Base-by-base conservation (phyloP, 768 basidiomycete species). In the Boletus rubropictus region DNA sequence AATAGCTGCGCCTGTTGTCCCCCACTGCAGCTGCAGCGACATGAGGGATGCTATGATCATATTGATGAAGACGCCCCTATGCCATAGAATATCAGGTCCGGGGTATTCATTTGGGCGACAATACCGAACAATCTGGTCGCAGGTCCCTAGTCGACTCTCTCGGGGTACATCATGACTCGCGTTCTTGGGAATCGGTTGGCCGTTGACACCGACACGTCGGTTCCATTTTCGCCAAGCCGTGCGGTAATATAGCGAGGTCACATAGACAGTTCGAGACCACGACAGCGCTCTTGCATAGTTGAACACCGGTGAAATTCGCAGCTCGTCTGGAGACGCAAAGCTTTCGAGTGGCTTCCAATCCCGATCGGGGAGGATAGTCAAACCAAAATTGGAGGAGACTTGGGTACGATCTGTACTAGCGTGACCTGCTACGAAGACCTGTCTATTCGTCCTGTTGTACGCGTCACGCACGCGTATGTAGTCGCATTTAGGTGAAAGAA, bases 401-500 rank as follows among this genome's bases (percentile, higher is more conserved):
- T 9, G 29, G 11, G 33, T 43, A 31, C 53, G 25, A 8, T 24
- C 8, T n/a, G 37, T 31, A 7, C 5, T 18, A n/a, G n/a, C n/a
- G 5, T 39, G 39, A 14, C 39, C 24, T 14, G 37, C 40, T 7
- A 31, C 44, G 14, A 47, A 47, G 1, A 21, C 49, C 4, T 21
- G 14, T 14, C 29, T 7, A 31, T 31, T 31, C 6, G 58, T 58
- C 39, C 42, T 49, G 25, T 48, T 1, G 27, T 57, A 59, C 15
- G 51, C 54, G 3, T 50, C 41, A 2, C 46, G 46, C 15, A 74
- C 57, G 9, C 69, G 64, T 2, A 35, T 28, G 4, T 61, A 58
- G 49, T 73, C 68, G 40, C 69, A 70, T 48, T 73, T 68, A 0
- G 72, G 72, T 0, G 72, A 69, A 7, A 73, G 49, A 39, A 71